Percentiles rank a stretch among this genome's conserved stretches.
Conservation (phyloP, 2,329 filamentous ascomycete species). For the Magnaporthales sp. region DNA sequence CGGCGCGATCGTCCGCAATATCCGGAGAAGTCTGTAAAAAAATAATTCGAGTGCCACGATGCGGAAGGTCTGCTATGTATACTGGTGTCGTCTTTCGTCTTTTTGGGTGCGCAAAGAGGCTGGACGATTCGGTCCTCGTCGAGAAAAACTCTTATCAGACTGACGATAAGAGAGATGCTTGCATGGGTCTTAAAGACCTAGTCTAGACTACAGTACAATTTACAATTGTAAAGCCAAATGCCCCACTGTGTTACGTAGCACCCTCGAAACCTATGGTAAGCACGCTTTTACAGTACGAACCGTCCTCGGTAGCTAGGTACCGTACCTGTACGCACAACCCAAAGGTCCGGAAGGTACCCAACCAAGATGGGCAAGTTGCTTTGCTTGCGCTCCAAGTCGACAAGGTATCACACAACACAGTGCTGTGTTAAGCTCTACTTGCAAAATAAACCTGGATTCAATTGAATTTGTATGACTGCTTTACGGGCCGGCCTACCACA, state of each 20-base stretch:
- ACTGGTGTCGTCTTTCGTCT: not conserved
- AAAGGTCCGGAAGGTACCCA: not conserved
- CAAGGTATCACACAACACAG: not conserved
- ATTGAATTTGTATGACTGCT: not conserved
- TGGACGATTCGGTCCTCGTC: not conserved
- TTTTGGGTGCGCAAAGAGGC: not conserved
- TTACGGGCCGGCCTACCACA: not conserved
- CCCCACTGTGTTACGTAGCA: not conserved
- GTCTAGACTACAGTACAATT: too few species aligned
- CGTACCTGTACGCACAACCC: too few species aligned
- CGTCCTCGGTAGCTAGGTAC: not conserved
- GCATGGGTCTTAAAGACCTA: too few species aligned
- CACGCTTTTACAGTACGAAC: not conserved
- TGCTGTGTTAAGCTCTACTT: not conserved
- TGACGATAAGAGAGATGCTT: not conserved
- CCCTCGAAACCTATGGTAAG: not conserved
- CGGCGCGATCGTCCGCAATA: not conserved
- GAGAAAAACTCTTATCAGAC: not conserved
- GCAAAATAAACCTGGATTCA: not conserved
- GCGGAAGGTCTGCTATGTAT: not conserved
- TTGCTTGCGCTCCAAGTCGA: not conserved
- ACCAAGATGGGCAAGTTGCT: not conserved
- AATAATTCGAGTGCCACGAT: not conserved
- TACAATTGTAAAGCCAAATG: too few species aligned
- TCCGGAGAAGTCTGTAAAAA: not conserved